Base-by-base conservation (phyloP, 208 protist species). In the Trypanosoma avium region DNA sequence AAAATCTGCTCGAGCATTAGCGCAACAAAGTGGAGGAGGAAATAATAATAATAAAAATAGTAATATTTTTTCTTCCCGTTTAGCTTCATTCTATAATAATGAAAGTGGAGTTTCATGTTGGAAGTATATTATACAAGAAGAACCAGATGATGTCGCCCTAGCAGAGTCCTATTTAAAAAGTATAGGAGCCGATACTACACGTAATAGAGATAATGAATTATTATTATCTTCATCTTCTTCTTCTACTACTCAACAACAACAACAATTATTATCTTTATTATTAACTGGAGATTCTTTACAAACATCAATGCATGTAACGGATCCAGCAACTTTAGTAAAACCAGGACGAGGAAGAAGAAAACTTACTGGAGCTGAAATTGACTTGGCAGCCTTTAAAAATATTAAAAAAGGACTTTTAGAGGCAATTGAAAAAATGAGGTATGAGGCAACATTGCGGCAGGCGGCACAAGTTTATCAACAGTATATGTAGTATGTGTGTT, bases 351-450 rank as follows among this genome's bases (percentile, higher is more conserved):
- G 84, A 0, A 40, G 81, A 53, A 58, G 40, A 17, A 75, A 75
- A 30, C 56, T 76, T 17, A 61, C 61, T 42, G 80, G 84, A 4
- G 70, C 84, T 32, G 70, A 73, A 21, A 77, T 74, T 45, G 86
- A 92, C 46, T 59, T 84, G 46, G 42, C 50, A 60, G 70, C 77
- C 48, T 73, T 92, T 48, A 50, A 61, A 56, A 22, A 49, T 19
- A 78, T 71, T 66, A 74, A 67, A 45, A 62, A 78, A 29, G 76
- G 67, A 22, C 68, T 92, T 36, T 35, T 75, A 40, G 66, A 56
- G 27, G 77, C 60, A 32, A 87, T 92, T 57, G 60, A 85, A 40
- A 68, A 72, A 59, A 82, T 89, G 75, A 69, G 80, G 40, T 54
- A 66, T 10, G 86, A 89, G 60, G 65, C 70, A 15, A 54, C 73